Conservation (phyloP, 1,284 basidiomycete species). For the Anthracocystis walkeri region DNA sequence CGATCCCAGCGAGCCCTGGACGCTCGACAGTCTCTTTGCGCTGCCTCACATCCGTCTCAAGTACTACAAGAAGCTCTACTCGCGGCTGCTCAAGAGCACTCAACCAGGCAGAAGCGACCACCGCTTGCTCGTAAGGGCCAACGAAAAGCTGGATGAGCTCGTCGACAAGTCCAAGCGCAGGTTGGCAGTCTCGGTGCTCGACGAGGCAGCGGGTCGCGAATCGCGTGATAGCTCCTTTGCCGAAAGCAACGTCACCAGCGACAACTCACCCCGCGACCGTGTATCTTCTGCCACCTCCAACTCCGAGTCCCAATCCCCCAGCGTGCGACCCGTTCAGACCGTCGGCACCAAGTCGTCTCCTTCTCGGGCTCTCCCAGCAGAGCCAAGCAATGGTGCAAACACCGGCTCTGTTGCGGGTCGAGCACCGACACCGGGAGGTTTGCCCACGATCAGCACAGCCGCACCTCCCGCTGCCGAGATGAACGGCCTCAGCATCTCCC, state of each 20-base stretch:
- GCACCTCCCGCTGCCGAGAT: constrained; percentile 25
- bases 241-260: constrained; percentile 49
- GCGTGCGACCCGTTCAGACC: constrained; percentile 23
- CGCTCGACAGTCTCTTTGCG: constrained; percentile 86
- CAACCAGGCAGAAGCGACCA: constrained; percentile 89
- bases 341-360: constrained; percentile 21
- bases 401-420: constrained; percentile 14
- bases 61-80: constrained; percentile 94
- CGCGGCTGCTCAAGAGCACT: constrained; percentile 86
- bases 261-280: constrained; percentile 42
- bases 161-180: constrained; percentile 74
- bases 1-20: constrained; percentile 74
- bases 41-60: constrained; percentile 85
- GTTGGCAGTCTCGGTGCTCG: constrained; percentile 49
- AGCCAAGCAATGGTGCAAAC: constrained; percentile 13
- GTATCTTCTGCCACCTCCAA: constrained; percentile 57
- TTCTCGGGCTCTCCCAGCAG: constrained; percentile 4
- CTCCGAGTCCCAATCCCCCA: constrained; percentile 38
- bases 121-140: constrained; percentile 80
- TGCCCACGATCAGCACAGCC: constrained; percentile 24
- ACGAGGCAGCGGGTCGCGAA: constrained; percentile 43
- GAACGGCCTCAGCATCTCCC: constrained; percentile 31
- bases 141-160: constrained; percentile 83
- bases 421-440: constrained; percentile 27
- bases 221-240: constrained; percentile 53